Percentiles rank a stretch among this genome's conserved stretches.
These are phyloP conservation scores for Hamamelis virginiana DNA, from an alignment of 164 flowering plant genomes.

Conservation along the genomic window DNA sequence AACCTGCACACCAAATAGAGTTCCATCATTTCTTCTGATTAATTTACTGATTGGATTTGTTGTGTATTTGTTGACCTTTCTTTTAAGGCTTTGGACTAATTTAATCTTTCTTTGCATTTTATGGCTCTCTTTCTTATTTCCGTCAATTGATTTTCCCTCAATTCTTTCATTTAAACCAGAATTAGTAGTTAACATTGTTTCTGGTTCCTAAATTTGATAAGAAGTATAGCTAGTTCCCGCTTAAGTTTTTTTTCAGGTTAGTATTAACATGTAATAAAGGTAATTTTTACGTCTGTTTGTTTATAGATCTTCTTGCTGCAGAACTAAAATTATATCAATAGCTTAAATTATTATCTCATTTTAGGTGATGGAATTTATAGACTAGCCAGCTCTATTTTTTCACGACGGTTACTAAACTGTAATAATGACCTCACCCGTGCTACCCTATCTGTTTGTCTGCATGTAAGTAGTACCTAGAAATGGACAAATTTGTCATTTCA, in stretches of 20 bases:
- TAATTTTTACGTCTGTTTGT: not conserved
- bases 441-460: no score
- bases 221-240: not conserved
- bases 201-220: not conserved
- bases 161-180: not conserved
- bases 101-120: no score
- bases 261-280: not conserved
- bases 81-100: no score
- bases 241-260: not conserved
- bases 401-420: no score
- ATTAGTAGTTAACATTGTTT: not conserved
- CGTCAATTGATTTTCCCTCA: not conserved
- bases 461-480: no score
- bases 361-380: not conserved
- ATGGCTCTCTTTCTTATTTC: not conserved
- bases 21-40: not conserved
- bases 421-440: no score
- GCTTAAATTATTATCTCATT: not conserved
- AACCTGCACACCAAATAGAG: not conserved
- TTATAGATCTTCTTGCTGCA: not conserved
- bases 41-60: not conserved
- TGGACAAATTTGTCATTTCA: no score
- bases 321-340: not conserved
- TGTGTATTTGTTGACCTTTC: no score
- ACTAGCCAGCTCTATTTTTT: not conserved